Conservation (phyloP, 2,329 filamentous ascomycete species). For the Cladosporium sp. region DNA sequence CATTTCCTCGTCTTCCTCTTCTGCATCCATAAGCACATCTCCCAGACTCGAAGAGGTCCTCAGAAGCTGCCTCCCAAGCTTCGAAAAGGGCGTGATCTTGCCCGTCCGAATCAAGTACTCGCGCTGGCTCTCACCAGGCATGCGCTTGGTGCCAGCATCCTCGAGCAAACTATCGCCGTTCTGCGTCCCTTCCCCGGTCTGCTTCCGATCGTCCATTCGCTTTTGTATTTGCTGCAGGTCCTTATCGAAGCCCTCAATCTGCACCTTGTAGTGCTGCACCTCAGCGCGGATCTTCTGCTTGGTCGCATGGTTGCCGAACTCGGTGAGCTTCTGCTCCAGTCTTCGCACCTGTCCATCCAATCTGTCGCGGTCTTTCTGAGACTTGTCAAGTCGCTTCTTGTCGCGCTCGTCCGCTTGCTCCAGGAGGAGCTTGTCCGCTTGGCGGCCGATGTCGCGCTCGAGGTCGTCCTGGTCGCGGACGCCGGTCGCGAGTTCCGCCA, state of each 20-base stretch:
- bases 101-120: slow-evolving; percentile 92
- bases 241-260: slow-evolving; percentile 58
- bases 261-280: slow-evolving; percentile 58
- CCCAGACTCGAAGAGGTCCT: slow-evolving; percentile 64
- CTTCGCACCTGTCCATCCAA: slow-evolving; percentile 60
- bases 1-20: slow-evolving; percentile 57
- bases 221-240: slow-evolving; percentile 76
- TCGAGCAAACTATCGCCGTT: slow-evolving; percentile 27
- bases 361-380: slow-evolving; percentile 47
- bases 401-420: slow-evolving; percentile 60
- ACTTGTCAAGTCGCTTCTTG: slow-evolving; percentile 56
- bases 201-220: slow-evolving; percentile 70
- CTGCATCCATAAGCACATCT: slow-evolving; percentile 73
- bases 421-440: slow-evolving; percentile 55
- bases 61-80: slow-evolving; percentile 59
- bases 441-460: slow-evolving; percentile 72
- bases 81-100: slow-evolving; percentile 94
- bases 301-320: slow-evolving; percentile 48
- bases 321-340: slow-evolving; percentile 50
- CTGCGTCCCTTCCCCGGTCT: slow-evolving; percentile 45
- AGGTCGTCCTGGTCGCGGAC: slow-evolving; percentile 84
- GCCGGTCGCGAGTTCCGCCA: slow-evolving; percentile 31
- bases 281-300: slow-evolving; percentile 58
- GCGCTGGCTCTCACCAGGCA: slow-evolving; percentile 75
- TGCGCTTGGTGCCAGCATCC: slow-evolving; percentile 49